Base-by-base conservation (phyloP, 2,329 filamentous ascomycete genomes). In the Geosmithia putterillii region DNA sequence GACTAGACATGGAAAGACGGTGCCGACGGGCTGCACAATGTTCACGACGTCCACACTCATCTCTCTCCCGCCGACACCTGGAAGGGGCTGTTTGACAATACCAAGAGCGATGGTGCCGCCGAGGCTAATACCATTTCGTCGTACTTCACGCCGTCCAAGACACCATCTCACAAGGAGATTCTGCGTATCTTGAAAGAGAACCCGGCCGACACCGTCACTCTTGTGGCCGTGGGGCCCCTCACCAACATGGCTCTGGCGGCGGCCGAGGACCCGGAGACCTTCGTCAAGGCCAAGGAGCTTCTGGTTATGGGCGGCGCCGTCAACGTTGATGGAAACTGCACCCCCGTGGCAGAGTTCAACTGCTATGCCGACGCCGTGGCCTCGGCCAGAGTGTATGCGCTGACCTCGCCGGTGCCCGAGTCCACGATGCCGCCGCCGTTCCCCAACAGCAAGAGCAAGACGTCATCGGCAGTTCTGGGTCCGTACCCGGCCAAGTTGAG, bases 261-360 rank as follows among this genome's bases (percentile, higher is more conserved):
- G 3, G 81, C 87, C 14, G 79, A 87, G 54, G 90, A 96, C 52
- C 82, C 89, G 0, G 86, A 90, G 61, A 82, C 88, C 0, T 95
- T 98, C 61, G 71, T 98, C 44, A 79, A 80, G 38, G 86, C 81
- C 41, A 94, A 94, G 60, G 88, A 96, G 62, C 75, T 98, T 3
- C 82, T 95, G 4, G 85, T 95, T 40, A 98, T 98, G 92, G 92
- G 90, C 46, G 92, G 92, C 46, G 81, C 86, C 20, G 75, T 98
- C 43, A 72, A 84, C 46, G 66, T 79, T 38, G 74, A 80, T 42
- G 92, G 92, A 52, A 98, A 98, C 61, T 79, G 86, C 55, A 81
- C 79, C 39, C 90, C 92, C 2, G 76, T 83, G 12, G 87, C 86
- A 48, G 92, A 98, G 60, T 98, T 98, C 74, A 98, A 98, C 68